Evolutionary conservation across 169 alveolate species (phyloP).

Genomic region (Theileria equi): DNA sequence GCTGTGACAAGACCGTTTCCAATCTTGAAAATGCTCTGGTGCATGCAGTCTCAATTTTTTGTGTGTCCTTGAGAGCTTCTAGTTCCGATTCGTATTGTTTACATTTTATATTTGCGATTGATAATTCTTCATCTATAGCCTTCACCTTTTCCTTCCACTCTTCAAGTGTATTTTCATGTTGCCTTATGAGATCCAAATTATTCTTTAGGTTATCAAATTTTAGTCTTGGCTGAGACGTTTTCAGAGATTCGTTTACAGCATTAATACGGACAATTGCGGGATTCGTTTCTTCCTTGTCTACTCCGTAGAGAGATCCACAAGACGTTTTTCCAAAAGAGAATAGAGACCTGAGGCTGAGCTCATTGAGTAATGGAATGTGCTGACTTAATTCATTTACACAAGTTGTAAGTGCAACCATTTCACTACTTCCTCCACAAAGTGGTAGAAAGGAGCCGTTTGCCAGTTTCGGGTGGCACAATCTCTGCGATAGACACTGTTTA

Average conservation of each 20-base stretch:
- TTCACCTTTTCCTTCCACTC: constrained; percentile 25
- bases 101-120: constrained; percentile 10
- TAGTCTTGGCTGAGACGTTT: constrained; percentile 5
- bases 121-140: constrained; percentile 18
- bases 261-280: neutral
- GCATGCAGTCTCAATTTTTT: neutral
- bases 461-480: constrained; percentile 60
- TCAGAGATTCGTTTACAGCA: neutral
- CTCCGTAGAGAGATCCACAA: neutral
- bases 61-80: neutral
- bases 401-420: constrained; percentile 33
- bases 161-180: constrained; percentile 15
- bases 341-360: neutral
- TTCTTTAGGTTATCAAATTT: neutral
- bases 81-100: constrained; percentile 11
- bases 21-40: constrained; percentile 6
- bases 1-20: neutral
- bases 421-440: constrained; percentile 44
- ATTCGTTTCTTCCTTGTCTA: neutral
- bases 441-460: constrained; percentile 37
- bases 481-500: constrained; percentile 34
- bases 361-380: constrained; percentile 10
- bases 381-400: constrained; percentile 1
- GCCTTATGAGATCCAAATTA: constrained; percentile 10
- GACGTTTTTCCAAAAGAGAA: neutral